Percentiles rank a stretch among this genome's conserved stretches.
phyloP scores from a whole-genome alignment of 139 green algal species.

The Volvox africanus region DNA sequence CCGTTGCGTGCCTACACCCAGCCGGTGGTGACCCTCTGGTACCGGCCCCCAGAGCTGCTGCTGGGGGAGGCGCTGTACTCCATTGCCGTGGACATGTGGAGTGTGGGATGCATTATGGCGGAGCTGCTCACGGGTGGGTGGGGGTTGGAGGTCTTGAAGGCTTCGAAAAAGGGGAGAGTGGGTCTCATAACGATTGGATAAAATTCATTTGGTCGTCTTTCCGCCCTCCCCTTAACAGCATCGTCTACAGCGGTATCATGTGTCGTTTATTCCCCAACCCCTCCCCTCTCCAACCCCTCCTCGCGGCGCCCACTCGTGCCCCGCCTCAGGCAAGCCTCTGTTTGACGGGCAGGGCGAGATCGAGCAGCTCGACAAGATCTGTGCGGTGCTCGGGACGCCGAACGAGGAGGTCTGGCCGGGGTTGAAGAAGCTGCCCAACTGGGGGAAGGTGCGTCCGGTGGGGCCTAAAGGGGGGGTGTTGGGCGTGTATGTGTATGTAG shows the following conservation, averaged over 20 bases:
- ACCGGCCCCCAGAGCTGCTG: conserved; percentile 87
- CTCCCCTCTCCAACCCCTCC: too few species aligned
- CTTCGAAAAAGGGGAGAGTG: too few species aligned
- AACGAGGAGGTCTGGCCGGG: conserved; percentile 85
- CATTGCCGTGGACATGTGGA: conserved; percentile 92
- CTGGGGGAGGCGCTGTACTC: conserved; percentile 88
- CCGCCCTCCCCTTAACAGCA: too few species aligned
- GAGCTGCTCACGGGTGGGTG: conserved; percentile 82
- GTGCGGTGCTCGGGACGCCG: conserved; percentile 83
- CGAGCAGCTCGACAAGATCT: conserved; percentile 85
- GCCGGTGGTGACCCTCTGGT: conserved; percentile 86
- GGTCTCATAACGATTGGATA: too few species aligned
- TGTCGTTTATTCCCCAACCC: too few species aligned
- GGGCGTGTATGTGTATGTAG: neutral
- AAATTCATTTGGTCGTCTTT: too few species aligned
- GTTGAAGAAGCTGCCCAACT: conserved; percentile 72
- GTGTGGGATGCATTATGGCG: conserved; percentile 93
- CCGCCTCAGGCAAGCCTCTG: conserved; percentile 62
- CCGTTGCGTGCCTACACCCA: conserved; percentile 81
- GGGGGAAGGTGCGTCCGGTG: conserved; percentile 57
- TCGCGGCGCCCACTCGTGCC: too few species aligned
- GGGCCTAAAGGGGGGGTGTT: too few species aligned
- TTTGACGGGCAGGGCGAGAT: conserved; percentile 84
- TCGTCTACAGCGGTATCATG: too few species aligned
- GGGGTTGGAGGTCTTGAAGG: neutral